A percentile compares a stretch with the other conserved stretches of the same genome.
Conservation (phyloP, 1,284 basidiomycete genomes). For the Rhodotorula glutinis region DNA sequence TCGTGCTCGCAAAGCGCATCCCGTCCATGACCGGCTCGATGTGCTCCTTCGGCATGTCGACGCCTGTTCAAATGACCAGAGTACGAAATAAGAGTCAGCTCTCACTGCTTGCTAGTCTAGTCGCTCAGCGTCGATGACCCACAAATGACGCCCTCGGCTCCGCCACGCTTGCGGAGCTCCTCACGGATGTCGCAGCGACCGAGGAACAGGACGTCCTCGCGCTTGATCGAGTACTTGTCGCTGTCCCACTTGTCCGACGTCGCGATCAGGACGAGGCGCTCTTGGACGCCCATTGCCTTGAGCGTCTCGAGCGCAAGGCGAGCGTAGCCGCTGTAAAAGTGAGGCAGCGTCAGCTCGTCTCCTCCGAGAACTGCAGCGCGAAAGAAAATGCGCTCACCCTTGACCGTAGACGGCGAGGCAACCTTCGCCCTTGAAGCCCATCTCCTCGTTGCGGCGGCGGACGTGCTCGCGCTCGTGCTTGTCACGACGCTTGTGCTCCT, state of each 20-base stretch:
- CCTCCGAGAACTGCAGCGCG: neutral
- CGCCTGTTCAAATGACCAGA: slow-evolving; percentile 1
- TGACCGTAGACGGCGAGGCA: slow-evolving; percentile 13
- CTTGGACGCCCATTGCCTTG: neutral
- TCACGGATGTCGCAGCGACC: slow-evolving; percentile 1
- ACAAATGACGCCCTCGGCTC: slow-evolving; percentile 3
- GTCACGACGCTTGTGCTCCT: neutral
- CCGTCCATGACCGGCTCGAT: slow-evolving; percentile 18
- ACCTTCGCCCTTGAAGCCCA: slow-evolving; percentile 18
- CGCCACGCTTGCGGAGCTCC: slow-evolving; percentile 2
- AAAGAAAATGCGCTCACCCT: slow-evolving; percentile 8
- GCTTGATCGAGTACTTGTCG: slow-evolving; percentile 1
- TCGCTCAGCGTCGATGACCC: neutral
- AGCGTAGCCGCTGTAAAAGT: neutral
- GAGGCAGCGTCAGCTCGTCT: neutral
- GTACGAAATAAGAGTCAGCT: neutral
- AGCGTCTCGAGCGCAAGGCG: slow-evolving; percentile 2
- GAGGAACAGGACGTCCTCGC: slow-evolving; percentile 1
- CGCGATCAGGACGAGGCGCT: slow-evolving; percentile 6
- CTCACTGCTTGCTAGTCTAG: too few species aligned
- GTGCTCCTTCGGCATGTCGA: slow-evolving; percentile 13
- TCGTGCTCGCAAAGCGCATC: slow-evolving; percentile 9
- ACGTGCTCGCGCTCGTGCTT: slow-evolving; percentile 7
- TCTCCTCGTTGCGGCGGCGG: slow-evolving; percentile 2
- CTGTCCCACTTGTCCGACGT: neutral